A percentile compares a stretch with the other conserved stretches of the same genome.
Conservation (phyloP, 805 yeast species). For the Kodamaea neixiangensis region DNA sequence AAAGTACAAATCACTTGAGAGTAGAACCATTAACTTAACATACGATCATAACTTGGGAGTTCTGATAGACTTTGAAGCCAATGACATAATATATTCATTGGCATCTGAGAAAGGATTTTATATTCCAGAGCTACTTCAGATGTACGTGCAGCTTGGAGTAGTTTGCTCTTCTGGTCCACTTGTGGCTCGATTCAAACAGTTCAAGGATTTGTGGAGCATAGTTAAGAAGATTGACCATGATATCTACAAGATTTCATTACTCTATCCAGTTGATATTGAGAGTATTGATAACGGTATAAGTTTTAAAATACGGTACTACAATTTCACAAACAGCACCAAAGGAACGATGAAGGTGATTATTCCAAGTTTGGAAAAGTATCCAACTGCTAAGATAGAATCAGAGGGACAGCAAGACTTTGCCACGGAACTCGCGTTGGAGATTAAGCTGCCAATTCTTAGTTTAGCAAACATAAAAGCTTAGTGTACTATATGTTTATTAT, state of each 20-base stretch:
- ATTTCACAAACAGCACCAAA: constrained; percentile 17
- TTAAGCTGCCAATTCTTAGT: constrained; percentile 2
- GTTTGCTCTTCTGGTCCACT: neutral
- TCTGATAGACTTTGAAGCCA: neutral
- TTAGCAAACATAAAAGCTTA: neutral
- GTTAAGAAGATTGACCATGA: constrained; percentile 28
- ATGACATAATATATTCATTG: neutral
- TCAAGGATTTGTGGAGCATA: constrained; percentile 21
- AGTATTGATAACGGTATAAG: constrained; percentile 10
- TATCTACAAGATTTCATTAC: constrained; percentile 29
- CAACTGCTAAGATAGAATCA: neutral
- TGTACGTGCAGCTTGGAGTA: neutral
- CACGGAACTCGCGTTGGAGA: neutral
- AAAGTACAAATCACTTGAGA: constrained; percentile 17
- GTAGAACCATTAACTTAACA: constrained; percentile 12
- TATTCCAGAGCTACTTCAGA: neutral
- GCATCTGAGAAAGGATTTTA: neutral
- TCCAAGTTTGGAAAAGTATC: constrained; percentile 3
- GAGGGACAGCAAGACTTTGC: neutral
- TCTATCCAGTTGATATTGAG: constrained; percentile 26
- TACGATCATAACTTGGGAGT: constrained; percentile 17
- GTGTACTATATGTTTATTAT: constrained; percentile 1
- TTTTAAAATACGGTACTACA: constrained; percentile 19
- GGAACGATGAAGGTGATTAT: constrained; percentile 5
- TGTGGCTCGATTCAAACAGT: constrained; percentile 17